Percentiles rank a stretch among this genome's conserved stretches.
phyloP scores from a whole-genome alignment of 371 early-diverging fungal genomes.

The Fennellomyces sp. region DNA sequence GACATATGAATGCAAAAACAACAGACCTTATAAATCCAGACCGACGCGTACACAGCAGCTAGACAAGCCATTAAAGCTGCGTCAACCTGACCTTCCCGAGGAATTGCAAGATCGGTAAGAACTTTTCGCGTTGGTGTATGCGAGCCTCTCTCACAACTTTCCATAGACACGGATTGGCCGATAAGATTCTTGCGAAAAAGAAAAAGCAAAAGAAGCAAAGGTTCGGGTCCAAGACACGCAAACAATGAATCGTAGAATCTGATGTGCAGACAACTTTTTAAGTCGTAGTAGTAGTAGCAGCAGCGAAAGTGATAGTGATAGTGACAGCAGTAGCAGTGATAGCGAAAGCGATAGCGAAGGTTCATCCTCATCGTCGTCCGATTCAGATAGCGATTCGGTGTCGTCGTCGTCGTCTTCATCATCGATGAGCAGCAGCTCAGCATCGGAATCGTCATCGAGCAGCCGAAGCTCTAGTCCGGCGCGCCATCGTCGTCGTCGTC shows the following conservation, averaged over 20 bases:
- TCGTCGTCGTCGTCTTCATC: slow-evolving; percentile 12
- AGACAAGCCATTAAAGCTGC: slow-evolving; percentile 56
- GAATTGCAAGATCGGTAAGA: slow-evolving; percentile 52
- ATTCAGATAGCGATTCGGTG: slow-evolving; percentile 12
- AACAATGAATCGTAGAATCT: not conserved
- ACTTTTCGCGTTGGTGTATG: not conserved
- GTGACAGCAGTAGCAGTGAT: slow-evolving; percentile 8
- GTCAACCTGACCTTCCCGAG: slow-evolving; percentile 52
- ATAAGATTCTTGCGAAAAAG: slow-evolving; percentile 55
- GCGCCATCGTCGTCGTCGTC: not conserved
- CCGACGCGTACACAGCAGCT: slow-evolving; percentile 70
- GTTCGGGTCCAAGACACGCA: too few relatives aligned
- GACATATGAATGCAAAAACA: slow-evolving; percentile 62
- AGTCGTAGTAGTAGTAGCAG: not conserved
- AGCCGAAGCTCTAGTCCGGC: not conserved
- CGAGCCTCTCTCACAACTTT: not conserved
- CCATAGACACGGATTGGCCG: slow-evolving; percentile 55
- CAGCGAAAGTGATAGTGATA: slow-evolving; percentile 1
- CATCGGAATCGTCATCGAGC: not conserved
- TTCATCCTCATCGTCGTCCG: slow-evolving; percentile 18
- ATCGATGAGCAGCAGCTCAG: slow-evolving; percentile 1
- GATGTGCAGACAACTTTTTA: slow-evolving; percentile 1
- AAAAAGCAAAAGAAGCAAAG: slow-evolving; percentile 23
- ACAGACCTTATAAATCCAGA: slow-evolving; percentile 54
- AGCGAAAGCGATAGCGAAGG: slow-evolving; percentile 3